phyloP scores from a whole-genome alignment of 2,329 filamentous ascomycete species.

The Huntiella moniliformis region DNA sequence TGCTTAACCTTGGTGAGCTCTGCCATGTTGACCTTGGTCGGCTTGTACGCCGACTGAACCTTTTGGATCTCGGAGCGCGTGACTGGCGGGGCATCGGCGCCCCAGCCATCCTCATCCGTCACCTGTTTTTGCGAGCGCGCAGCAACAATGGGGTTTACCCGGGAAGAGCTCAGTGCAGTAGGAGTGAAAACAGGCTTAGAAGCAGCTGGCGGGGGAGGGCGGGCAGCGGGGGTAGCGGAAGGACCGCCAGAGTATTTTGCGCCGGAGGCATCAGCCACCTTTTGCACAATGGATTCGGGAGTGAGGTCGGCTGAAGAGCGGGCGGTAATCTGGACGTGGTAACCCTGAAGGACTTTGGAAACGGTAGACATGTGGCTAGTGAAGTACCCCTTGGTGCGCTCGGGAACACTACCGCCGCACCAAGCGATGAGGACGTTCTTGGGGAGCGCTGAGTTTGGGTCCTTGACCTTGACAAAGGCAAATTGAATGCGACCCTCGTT shows the following conservation, averaged over 20 bases:
- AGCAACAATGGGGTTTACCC: slow-evolving; percentile 50
- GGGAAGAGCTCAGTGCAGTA: slow-evolving; percentile 30
- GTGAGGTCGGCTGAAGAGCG: slow-evolving; percentile 79
- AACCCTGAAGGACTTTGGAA: slow-evolving; percentile 83
- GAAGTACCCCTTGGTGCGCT: slow-evolving; percentile 96
- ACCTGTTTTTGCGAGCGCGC: slow-evolving; percentile 41
- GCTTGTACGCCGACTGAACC: slow-evolving; percentile 81
- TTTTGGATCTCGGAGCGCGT: slow-evolving; percentile 78
- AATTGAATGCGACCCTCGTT: slow-evolving; percentile 94
- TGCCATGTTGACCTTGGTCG: slow-evolving; percentile 85
- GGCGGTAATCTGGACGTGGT: slow-evolving; percentile 93
- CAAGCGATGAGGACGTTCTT: slow-evolving; percentile 90
- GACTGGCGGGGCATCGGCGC: slow-evolving; percentile 77
- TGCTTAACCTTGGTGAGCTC: slow-evolving; percentile 55
- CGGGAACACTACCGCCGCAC: slow-evolving; percentile 96
- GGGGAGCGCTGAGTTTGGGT: slow-evolving; percentile 73
- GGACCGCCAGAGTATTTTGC: slow-evolving; percentile 72
- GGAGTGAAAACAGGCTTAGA: slow-evolving; percentile 89
- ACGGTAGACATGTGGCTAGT: slow-evolving; percentile 83
- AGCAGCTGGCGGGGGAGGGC: slow-evolving; percentile 41
- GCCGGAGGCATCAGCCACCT: slow-evolving; percentile 85
- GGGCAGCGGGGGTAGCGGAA: slow-evolving; percentile 27
- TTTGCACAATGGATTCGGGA: slow-evolving; percentile 74
- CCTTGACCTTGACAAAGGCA: slow-evolving; percentile 89
- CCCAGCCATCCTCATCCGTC: slow-evolving; percentile 81